Evolutionary conservation across 1,284 basidiomycete species (phyloP).

Genomic region (Cryptococcus sp.): DNA sequence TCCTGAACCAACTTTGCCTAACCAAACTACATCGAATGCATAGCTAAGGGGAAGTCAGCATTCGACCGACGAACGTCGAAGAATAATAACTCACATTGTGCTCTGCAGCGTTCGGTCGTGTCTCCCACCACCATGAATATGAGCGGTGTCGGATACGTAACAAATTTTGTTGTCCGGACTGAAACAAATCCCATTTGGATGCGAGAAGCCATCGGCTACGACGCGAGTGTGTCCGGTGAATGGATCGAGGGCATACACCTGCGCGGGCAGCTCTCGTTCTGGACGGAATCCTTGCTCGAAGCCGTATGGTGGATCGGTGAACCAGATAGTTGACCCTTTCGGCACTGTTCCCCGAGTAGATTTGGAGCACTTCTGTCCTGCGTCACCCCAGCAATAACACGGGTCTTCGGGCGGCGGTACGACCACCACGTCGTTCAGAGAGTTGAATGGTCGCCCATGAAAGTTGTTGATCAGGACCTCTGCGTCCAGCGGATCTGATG

Average conservation of each 20-base stretch:
- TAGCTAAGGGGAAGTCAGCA: slow-evolving; percentile 20
- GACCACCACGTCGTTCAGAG: slow-evolving; percentile 72
- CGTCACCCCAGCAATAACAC: not conserved
- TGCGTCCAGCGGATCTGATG: slow-evolving; percentile 5
- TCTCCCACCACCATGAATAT: slow-evolving; percentile 25
- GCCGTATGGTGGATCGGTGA: slow-evolving; percentile 46
- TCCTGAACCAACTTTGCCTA: slow-evolving; percentile 5
- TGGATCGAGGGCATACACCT: slow-evolving; percentile 71
- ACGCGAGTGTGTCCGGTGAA: slow-evolving; percentile 64
- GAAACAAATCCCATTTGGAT: slow-evolving; percentile 42
- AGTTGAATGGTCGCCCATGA: slow-evolving; percentile 74
- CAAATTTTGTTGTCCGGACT: slow-evolving; percentile 13
- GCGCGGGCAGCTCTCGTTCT: slow-evolving; percentile 61
- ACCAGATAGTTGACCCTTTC: slow-evolving; percentile 29
- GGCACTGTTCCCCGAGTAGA: not conserved
- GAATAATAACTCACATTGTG: slow-evolving; percentile 27
- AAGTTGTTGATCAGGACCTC: slow-evolving; percentile 66
- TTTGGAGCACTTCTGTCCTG: too few relatives aligned
- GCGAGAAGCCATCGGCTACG: slow-evolving; percentile 65
- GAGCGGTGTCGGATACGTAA: slow-evolving; percentile 36
- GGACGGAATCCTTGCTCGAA: slow-evolving; percentile 36
- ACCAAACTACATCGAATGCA: slow-evolving; percentile 35
- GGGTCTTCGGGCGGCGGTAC: slow-evolving; percentile 54
- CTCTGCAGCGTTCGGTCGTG: slow-evolving; percentile 21
- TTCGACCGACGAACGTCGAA: not conserved